Conservation (phyloP, 2,329 filamentous ascomycete genomes). For the Penicillium sp. region DNA sequence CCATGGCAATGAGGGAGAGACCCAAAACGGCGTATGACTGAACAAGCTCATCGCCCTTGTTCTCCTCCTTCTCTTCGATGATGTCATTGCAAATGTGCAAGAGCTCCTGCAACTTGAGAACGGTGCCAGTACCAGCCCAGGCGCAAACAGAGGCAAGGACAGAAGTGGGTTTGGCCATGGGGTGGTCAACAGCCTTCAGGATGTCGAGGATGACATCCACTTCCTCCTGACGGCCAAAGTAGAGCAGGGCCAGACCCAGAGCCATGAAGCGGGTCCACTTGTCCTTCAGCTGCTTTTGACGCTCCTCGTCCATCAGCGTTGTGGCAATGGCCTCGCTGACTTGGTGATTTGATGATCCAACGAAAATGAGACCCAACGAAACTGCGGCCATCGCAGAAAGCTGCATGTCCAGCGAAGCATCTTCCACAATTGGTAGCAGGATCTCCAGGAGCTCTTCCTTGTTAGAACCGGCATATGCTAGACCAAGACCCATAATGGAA, state of each 20-base stretch:
- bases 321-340: slow-evolving; percentile 91
- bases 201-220: slow-evolving; percentile 98
- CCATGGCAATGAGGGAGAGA: slow-evolving; percentile 94
- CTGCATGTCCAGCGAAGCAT: slow-evolving; percentile 88
- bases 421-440: slow-evolving; percentile 84
- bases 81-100: slow-evolving; percentile 98
- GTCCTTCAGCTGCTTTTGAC: slow-evolving; percentile 87
- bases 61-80: slow-evolving; percentile 90
- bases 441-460: slow-evolving; percentile 86
- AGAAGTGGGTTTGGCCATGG: slow-evolving; percentile 94
- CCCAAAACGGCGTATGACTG: slow-evolving; percentile 96
- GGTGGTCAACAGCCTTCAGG: slow-evolving; percentile 94
- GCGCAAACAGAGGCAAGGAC: slow-evolving; percentile 96
- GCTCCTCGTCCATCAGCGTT: slow-evolving; percentile 91
- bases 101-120: slow-evolving; percentile 95
- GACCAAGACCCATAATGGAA: slow-evolving; percentile 92
- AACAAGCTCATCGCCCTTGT: slow-evolving; percentile 92
- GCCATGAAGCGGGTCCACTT: slow-evolving; percentile 99
- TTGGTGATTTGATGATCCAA: slow-evolving; percentile 89
- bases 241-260: slow-evolving; percentile 88
- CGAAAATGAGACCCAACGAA: slow-evolving; percentile 86
- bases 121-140: slow-evolving; percentile 96
- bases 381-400: slow-evolving; percentile 95
- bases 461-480: slow-evolving; percentile 93
- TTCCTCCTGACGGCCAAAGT: slow-evolving; percentile 96